phyloP scores from a whole-genome alignment of 495 filamentous ascomycete genomes.

The Neurospora hispaniola region DNA sequence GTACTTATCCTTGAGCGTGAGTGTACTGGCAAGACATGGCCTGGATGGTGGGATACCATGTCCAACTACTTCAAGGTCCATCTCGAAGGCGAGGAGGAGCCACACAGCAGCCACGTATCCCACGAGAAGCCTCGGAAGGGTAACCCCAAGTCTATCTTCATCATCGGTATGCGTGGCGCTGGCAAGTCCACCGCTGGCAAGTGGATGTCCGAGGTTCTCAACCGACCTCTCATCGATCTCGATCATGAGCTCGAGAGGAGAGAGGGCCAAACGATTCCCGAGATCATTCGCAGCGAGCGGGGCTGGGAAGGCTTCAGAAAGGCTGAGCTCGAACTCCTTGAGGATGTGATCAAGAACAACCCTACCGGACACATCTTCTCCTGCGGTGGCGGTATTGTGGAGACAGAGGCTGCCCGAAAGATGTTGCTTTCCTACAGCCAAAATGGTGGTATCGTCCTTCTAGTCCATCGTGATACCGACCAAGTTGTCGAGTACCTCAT shows the following conservation, averaged over 20 bases:
- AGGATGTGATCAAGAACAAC: constrained; percentile 60
- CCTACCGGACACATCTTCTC: constrained; percentile 75
- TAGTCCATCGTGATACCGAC: constrained; percentile 79
- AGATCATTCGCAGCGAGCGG: constrained; percentile 58
- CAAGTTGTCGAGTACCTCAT: constrained; percentile 84
- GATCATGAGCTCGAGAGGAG: constrained; percentile 73
- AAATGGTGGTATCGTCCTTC: constrained; percentile 76
- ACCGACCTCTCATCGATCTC: constrained; percentile 72
- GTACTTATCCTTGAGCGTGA: constrained; percentile 79
- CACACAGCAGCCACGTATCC: constrained; percentile 23
- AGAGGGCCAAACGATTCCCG: constrained; percentile 65
- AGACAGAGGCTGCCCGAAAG: constrained; percentile 71
- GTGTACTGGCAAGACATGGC: constrained; percentile 98
- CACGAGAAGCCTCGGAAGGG: constrained; percentile 28
- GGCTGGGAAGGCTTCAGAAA: constrained; percentile 88
- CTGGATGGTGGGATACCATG: constrained; percentile 93
- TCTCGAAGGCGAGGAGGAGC: constrained; percentile 60
- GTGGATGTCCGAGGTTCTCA: constrained; percentile 67
- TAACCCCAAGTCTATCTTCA: constrained; percentile 60
- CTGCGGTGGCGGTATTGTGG: constrained; percentile 88
- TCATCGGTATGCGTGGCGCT: constrained; percentile 96
- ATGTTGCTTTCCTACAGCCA: constrained; percentile 63
- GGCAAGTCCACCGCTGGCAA: constrained; percentile 90
- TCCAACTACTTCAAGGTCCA: constrained; percentile 62
- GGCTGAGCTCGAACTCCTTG: constrained; percentile 66